Base-by-base conservation (phyloP, 495 filamentous ascomycete species). In the Mytilinidion resinicola region DNA sequence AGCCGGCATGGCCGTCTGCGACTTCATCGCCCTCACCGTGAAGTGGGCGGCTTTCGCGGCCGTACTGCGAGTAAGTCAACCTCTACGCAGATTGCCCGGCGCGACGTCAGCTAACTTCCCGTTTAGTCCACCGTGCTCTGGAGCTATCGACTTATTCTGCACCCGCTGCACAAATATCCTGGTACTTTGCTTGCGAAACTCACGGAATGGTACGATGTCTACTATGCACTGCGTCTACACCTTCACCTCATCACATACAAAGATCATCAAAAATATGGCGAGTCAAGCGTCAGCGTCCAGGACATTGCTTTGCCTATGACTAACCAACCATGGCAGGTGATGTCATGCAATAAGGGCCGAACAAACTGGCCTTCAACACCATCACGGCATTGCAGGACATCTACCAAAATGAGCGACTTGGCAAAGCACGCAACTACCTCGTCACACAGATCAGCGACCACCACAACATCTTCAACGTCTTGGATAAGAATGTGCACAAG, bases 301-400 rank as follows among this genome's bases (percentile, higher is more conserved):
- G 9, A 12, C n/a, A 11, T 21, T 30, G 9, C 51, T 8, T n/a
- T 10, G 25, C 1, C 3, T 11, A 37, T 49, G 36, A 7, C 7
- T 12, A 20, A 25, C 44, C 21, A 19, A 48, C 8, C 15, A 9
- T 15, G 21, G 12, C 33, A 48, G 36, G 57, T 4, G n/a, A 38
- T 4, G 57, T 55, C 11, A 15, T 54, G 2, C 50, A 51, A 10
- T 51, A 60, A 15, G 57, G 57, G 17, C 57, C 51, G 14, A 60
- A 60, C 30, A 55, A 55, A 36, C 34, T 60, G 3, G 51, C 55
- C n/a, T 54, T 55, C 41, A 60, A 55, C 43, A 51, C 50, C 12
- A 17, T 37, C 21, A 10, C 36, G 14, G 57, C 39, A 17, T 14
- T 55, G n/a, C 57, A 55, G 41, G 55, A 57, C 46, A 57, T 57